These are phyloP conservation scores for Fusarium sp. DNA, from an alignment of 2,329 filamentous ascomycete species.

Conservation along the genomic window DNA sequence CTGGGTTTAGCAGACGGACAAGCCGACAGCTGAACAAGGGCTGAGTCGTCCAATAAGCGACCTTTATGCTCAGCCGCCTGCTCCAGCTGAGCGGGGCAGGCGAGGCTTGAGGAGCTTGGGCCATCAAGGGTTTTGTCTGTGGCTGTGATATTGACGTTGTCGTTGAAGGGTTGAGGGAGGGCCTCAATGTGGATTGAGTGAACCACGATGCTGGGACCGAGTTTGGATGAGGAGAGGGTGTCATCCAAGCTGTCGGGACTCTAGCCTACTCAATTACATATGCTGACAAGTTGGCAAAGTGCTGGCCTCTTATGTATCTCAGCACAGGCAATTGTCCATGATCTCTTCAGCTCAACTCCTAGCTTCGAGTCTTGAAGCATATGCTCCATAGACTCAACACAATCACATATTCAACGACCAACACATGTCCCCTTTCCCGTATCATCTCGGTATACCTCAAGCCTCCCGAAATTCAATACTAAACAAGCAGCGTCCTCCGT, in stretches of 20 bases:
- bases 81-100: conserved; percentile 22
- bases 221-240: conserved; percentile 1
- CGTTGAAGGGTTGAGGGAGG: conserved; percentile 10
- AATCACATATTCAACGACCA: conserved; percentile 12
- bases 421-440: conserved; percentile 5
- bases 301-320: background rate
- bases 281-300: no score
- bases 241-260: conserved; percentile 24
- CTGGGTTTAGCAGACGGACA: conserved; percentile 48
- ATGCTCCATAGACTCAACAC: conserved; percentile 1
- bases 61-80: conserved; percentile 26
- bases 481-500: conserved; percentile 35
- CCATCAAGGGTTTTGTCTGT: conserved; percentile 31
- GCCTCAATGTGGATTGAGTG: conserved; percentile 17
- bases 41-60: conserved; percentile 32
- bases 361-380: background rate
- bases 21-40: conserved; percentile 50
- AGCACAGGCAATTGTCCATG: background rate
- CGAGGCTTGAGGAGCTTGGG: conserved; percentile 42
- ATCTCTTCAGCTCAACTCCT: background rate
- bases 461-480: conserved; percentile 16
- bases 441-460: conserved; percentile 21
- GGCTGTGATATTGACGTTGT: conserved; percentile 10
- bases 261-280: background rate
- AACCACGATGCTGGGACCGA: conserved; percentile 21